A percentile compares a stretch with the other conserved stretches of the same genome.
Conservation (phyloP, 2,329 filamentous ascomycete species). For the Penicillium sp. region DNA sequence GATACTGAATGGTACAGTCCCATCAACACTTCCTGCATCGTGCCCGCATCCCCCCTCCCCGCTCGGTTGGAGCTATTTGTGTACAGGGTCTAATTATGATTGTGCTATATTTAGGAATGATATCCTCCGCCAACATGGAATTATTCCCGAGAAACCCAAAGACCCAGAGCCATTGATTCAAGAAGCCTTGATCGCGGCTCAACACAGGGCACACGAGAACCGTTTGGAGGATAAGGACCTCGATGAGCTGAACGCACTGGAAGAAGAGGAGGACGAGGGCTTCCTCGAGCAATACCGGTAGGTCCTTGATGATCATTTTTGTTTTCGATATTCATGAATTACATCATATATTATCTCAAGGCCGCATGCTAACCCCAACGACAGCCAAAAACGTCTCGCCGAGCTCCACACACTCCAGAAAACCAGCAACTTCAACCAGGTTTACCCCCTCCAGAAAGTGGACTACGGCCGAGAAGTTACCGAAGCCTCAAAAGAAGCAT, state of each 20-base stretch:
- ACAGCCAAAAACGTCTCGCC: constrained; percentile 74
- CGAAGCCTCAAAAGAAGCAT: constrained; percentile 73
- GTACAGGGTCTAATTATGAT: constrained; percentile 12
- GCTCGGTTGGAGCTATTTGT: constrained; percentile 13
- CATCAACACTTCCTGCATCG: neutral
- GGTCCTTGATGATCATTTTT: constrained; percentile 1
- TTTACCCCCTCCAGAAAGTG: constrained; percentile 91
- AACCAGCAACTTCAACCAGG: constrained; percentile 80
- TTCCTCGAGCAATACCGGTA: constrained; percentile 84
- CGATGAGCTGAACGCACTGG: constrained; percentile 88
- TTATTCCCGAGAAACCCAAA: constrained; percentile 97
- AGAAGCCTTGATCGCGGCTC: constrained; percentile 84
- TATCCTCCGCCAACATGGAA: constrained; percentile 91
- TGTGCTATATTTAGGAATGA: constrained; percentile 71
- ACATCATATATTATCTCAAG: neutral
- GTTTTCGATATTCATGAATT: neutral
- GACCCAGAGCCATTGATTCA: constrained; percentile 95
- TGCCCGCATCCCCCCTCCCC: constrained; percentile 13
- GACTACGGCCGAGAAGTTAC: constrained; percentile 92
- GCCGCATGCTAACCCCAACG: constrained; percentile 4
- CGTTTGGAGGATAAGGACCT: constrained; percentile 90
- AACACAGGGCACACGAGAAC: constrained; percentile 84
- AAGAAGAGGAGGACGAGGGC: constrained; percentile 91
- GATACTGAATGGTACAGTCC: constrained; percentile 87
- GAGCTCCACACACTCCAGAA: constrained; percentile 76